phyloP scores from a whole-genome alignment of 495 filamentous ascomycete genomes.

The Xeromyces bisporus region DNA sequence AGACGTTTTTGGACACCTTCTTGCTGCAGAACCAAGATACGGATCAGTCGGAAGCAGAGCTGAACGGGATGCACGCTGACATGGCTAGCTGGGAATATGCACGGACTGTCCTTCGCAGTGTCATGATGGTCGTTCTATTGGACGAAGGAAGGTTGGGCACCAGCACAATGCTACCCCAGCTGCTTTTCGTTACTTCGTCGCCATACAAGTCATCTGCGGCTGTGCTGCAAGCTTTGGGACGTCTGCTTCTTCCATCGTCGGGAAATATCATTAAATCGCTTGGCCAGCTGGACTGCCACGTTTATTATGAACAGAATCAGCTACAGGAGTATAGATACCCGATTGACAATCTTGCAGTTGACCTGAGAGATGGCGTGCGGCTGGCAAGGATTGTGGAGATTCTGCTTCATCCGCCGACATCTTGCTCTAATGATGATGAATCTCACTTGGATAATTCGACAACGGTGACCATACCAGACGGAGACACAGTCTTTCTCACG shows the following conservation, averaged over 20 bases:
- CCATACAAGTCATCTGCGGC: conserved; percentile 37
- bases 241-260: conserved; percentile 39
- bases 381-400: conserved; percentile 44
- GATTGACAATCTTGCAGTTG: conserved; percentile 44
- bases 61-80: conserved; percentile 19
- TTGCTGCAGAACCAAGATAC: conserved; percentile 43
- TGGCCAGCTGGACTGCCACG: conserved; percentile 38
- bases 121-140: conserved; percentile 44
- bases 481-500: conserved; percentile 14
- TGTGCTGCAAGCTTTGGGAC: conserved; percentile 34
- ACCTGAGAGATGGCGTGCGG: conserved; percentile 46
- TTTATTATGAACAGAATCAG: conserved; percentile 35
- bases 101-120: conserved; percentile 39
- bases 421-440: conserved; percentile 8
- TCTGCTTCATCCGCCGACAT: conserved; percentile 29
- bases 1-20: conserved; percentile 39
- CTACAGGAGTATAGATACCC: conserved; percentile 42
- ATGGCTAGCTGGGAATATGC: conserved; percentile 30
- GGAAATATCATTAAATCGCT: conserved; percentile 40
- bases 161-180: conserved; percentile 14
- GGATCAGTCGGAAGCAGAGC: conserved; percentile 3
- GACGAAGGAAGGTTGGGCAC: conserved; percentile 28
- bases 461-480: conserved; percentile 20
- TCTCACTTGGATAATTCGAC: conserved; percentile 10
- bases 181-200: conserved; percentile 32